Base-by-base conservation (phyloP, 2,329 filamentous ascomycete genomes). In the Sporothrix euskadiensis region DNA sequence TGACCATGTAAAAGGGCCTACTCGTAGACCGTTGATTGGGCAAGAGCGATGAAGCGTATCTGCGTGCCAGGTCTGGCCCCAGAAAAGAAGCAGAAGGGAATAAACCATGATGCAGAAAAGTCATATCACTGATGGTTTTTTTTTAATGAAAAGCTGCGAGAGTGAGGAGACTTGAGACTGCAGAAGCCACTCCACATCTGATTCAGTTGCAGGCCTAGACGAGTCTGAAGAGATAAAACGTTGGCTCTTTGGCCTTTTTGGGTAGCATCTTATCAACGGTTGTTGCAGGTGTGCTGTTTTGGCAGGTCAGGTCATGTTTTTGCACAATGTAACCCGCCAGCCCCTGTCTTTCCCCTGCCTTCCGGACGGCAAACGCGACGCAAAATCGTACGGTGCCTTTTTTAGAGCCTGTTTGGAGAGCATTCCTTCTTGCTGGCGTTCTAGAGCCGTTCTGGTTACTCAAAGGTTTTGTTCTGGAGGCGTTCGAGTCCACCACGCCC, bases 301-400 rank as follows among this genome's bases (percentile, higher is more conserved):
- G 44, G 65, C 65, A 68, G 12, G 26, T 52, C 63, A 52, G 65
- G 44, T 12, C 65, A 61, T 35, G 35, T 35, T 52, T 22, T 52
- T 22, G 52, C 26, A 2, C 16, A 52, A 68, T 68, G 65, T 26
- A 35, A 52, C 44, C 44, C 14, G 22, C 10, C 44, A 14, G 22
- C 10, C 26, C 8, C 9, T 30, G 44, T 10, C 61, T 8, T 14
- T 44, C 41, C 30, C 52, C 56, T 14, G 26, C 26, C 32, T 8
- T n/a, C 30, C 32, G 32, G 35, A 41, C 57, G 41, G 35, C 35
- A 19, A 41, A 22, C 22, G 57, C n/a, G 14, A 66, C 61, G 61
- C 39, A 47, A 47, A 65, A 66, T 66, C 61, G 39, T 66, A 66
- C 61, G 61, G 41, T 47, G 61, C 41, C 39, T 66, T 47, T 30